A percentile compares a stretch with the other conserved stretches of the same genome.
Conservation (phyloP, 495 filamentous ascomycete genomes). For the Daldinia caldariorum region DNA sequence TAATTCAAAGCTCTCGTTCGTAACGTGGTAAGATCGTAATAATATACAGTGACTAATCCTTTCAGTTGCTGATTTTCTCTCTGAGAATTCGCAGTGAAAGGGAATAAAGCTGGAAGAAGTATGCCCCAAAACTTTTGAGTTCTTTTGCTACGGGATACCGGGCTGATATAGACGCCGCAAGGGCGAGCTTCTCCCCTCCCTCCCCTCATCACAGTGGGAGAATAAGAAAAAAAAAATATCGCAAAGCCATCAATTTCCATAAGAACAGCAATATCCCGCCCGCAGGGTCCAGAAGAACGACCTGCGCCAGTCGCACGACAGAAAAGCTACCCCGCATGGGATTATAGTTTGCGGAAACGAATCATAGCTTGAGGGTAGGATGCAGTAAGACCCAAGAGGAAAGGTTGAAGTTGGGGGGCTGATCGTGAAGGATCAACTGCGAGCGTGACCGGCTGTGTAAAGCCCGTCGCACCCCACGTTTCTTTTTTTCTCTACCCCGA, state of each 20-base stretch:
- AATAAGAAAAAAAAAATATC: conserved; percentile 18
- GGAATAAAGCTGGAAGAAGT: background rate
- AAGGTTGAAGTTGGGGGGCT: conserved; percentile 41
- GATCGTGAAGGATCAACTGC: conserved; percentile 41
- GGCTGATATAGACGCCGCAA: conserved; percentile 39
- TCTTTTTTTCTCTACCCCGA: conserved; percentile 14
- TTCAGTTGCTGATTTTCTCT: conserved; percentile 5
- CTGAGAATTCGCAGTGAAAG: conserved; percentile 11
- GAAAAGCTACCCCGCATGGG: conserved; percentile 39
- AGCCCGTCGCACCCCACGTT: conserved; percentile 37
- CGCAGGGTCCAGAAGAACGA: conserved; percentile 24
- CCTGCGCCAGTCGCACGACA: conserved; percentile 35
- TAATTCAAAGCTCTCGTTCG: conserved; percentile 24
- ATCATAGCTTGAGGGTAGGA: conserved; percentile 31
- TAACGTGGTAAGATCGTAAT: background rate
- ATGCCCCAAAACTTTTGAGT: background rate
- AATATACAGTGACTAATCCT: background rate
- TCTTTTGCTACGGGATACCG: conserved; percentile 15
- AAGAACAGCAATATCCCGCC: conserved; percentile 13
- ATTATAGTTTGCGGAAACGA: conserved; percentile 33
- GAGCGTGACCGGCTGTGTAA: conserved; percentile 35
- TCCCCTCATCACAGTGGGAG: conserved; percentile 20
- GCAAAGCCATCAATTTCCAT: conserved; percentile 16
- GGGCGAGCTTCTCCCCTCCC: conserved; percentile 17
- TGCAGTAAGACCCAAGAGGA: conserved; percentile 41